Evolutionary conservation across 495 filamentous ascomycete genomes (phyloP), one percentile per base, ranked within the genome.

Genomic region (Tuber indicum): DNA sequence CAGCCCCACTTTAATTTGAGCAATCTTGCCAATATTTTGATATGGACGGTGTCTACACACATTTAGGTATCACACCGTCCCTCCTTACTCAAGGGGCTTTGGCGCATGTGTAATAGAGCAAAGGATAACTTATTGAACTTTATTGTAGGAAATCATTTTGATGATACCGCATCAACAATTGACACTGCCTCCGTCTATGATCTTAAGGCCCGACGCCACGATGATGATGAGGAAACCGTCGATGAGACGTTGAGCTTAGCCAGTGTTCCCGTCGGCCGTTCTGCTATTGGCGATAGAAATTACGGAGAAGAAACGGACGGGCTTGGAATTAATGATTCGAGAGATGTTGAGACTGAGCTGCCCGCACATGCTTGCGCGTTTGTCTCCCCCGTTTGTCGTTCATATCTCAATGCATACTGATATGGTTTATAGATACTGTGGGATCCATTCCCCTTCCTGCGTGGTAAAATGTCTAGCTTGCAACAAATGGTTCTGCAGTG

Each of bases 401-500:
- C 2, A 36, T 75, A 58, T 16, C 39, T 14, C 19, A 26, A 41
- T 58, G 36, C 70, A 26, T 26, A 47, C 58, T 72, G 42, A 72
- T 66, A 74, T 49, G 70, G 58, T 76, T 79, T 74, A 32, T 81
- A 97, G 93, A 72, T 99, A 99, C 84, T 99, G 96, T 83, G 96
- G 96, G 74, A 99, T 99, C 78, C 96, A 99, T 85, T 96, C 96
- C 77, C 90, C 95, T 17, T 91, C 92, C 83, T 94, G 93, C 79
- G 96, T 98, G 74, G 96, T 98, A 74, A 98, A 97, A 85, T 99
- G 96, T 83, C 88, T 99, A 73, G 88, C 91, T 72, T 99, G 96
- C 86, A 93, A 89, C 86, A 99, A 99, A 83, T 99, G 96, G 96
- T 99, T 99, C 84, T 99, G 96, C 86, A 98, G 96, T 84, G 94